phyloP scores from a whole-genome alignment of 2,329 filamentous ascomycete species.

The Leptographium galeiforme region DNA sequence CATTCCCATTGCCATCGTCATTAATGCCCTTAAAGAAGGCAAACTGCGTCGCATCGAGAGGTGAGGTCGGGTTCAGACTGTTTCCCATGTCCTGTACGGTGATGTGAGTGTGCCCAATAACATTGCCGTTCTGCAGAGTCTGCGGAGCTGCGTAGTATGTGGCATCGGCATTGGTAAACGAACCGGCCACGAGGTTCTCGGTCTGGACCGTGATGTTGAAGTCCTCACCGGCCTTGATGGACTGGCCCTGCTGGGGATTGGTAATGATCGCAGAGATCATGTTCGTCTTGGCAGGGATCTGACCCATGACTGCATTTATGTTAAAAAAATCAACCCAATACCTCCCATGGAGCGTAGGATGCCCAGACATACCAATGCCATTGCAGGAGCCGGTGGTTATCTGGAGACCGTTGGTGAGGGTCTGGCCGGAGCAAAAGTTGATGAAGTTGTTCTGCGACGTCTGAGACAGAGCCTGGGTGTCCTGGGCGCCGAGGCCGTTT shows the following conservation, averaged over 20 bases:
- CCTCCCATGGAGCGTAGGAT: too few relatives aligned
- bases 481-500: slow-evolving; percentile 17
- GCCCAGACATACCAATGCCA: slow-evolving; percentile 34
- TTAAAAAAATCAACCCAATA: neutral
- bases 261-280: slow-evolving; percentile 44
- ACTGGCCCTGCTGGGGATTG: slow-evolving; percentile 35
- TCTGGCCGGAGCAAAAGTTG: slow-evolving; percentile 44
- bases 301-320: slow-evolving; percentile 35
- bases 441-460: slow-evolving; percentile 41
- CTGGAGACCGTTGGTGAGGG: slow-evolving; percentile 48
- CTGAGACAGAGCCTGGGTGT: slow-evolving; percentile 16
- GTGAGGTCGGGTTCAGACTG: slow-evolving; percentile 30
- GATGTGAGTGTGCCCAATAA: slow-evolving; percentile 48
- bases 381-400: slow-evolving; percentile 47
- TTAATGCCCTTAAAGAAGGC: slow-evolving; percentile 29
- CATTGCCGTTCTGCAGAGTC: slow-evolving; percentile 30
- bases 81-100: slow-evolving; percentile 42
- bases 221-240: slow-evolving; percentile 31
- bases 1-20: slow-evolving; percentile 24
- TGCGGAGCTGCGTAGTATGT: slow-evolving; percentile 50
- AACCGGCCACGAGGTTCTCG: slow-evolving; percentile 37
- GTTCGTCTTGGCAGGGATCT: slow-evolving; percentile 37
- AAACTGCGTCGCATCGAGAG: slow-evolving; percentile 36
- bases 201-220: slow-evolving; percentile 41
- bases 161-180: slow-evolving; percentile 44